Evolutionary conservation across 108 stramenopile species (phyloP), one percentile per base, ranked within the genome.

Genomic region (Cyclostephanos invisitatus): DNA sequence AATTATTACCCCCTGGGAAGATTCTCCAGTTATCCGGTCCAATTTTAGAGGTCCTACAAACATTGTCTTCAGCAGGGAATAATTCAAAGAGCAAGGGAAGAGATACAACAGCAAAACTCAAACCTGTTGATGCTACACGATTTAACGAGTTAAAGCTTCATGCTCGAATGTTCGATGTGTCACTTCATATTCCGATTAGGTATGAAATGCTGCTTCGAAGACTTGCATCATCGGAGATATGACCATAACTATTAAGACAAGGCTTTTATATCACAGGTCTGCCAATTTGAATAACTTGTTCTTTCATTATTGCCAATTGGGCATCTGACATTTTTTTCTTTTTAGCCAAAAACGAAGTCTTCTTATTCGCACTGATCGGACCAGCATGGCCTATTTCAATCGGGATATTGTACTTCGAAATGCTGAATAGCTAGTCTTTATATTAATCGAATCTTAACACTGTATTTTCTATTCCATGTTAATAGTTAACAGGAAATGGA

Each of bases 91-190:
- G 62, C n/a, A 22, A 50, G 6, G 42, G 36, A 44, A 35, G 47
- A 28, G 71, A 49, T 59, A 21, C 6, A 32, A 42, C n/a, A 3
- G 57, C 51, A 37, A 68, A 12, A 27, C 65, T 78, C 47, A 50
- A 36, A 28, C 60, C 60, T 18, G 73, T 74, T 51, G 64, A 80
- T 72, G 50, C 58, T 17, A 54, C 9, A 18, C 38, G 63, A 14
- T 91, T 83, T 67, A 51, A 64, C 10, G 73, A 85, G 10, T 64
- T 88, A 37, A 72, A 67, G 37, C 54, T 88, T 21, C 73, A 87
- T 67, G 68, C 85, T 20, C 55, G 77, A 53, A 91, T 87, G 90
- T 85, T 91, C 60, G 90, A 91, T 69, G 18, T 91, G 8, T 67
- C 78, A 18, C 71, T 69, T 14, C 90, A 91, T 36, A 68, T 89